Evolutionary conservation across 345 rosid genomes (phyloP).

Genomic region (Pelargonium nanum): DNA sequence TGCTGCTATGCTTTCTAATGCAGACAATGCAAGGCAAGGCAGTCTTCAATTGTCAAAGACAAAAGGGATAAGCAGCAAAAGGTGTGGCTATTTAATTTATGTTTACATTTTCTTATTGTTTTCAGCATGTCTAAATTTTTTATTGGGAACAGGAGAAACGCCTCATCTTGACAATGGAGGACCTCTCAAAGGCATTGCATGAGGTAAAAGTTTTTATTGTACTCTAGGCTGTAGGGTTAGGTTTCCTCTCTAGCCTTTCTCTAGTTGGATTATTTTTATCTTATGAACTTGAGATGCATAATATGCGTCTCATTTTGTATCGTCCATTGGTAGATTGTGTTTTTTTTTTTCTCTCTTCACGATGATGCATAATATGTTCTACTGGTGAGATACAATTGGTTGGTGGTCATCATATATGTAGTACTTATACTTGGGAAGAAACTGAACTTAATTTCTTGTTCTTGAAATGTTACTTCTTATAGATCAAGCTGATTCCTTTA

Average conservation of each 20-base stretch:
- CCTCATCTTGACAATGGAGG: constrained; percentile 80
- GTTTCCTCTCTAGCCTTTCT: not conserved
- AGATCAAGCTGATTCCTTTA: constrained; percentile 1
- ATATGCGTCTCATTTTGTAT: not conserved
- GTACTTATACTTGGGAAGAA: too few relatives aligned
- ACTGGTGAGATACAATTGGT: too few relatives aligned
- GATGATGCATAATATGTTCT: too few relatives aligned
- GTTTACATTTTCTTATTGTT: not conserved
- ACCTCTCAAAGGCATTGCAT: constrained; percentile 74
- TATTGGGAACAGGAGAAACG: constrained; percentile 67
- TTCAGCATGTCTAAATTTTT: constrained; percentile 3
- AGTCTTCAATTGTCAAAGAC: constrained; percentile 71
- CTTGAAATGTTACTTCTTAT: too few relatives aligned
- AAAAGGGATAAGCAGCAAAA: constrained; percentile 88
- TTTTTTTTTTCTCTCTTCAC: too few relatives aligned
- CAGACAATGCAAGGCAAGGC: constrained; percentile 96
- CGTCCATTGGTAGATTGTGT: too few relatives aligned
- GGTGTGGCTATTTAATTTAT: constrained; percentile 23
- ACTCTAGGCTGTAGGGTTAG: not conserved
- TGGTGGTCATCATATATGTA: too few relatives aligned
- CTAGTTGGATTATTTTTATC: not conserved
- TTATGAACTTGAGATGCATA: not conserved
- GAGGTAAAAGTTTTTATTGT: constrained; percentile 40
- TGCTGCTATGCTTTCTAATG: constrained; percentile 1
- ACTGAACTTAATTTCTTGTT: too few relatives aligned